A percentile compares a stretch with the other conserved stretches of the same genome.
These are phyloP conservation scores for Zymoseptoria ardabiliae DNA, from an alignment of 2,329 filamentous ascomycete genomes.

Conservation along the genomic window DNA sequence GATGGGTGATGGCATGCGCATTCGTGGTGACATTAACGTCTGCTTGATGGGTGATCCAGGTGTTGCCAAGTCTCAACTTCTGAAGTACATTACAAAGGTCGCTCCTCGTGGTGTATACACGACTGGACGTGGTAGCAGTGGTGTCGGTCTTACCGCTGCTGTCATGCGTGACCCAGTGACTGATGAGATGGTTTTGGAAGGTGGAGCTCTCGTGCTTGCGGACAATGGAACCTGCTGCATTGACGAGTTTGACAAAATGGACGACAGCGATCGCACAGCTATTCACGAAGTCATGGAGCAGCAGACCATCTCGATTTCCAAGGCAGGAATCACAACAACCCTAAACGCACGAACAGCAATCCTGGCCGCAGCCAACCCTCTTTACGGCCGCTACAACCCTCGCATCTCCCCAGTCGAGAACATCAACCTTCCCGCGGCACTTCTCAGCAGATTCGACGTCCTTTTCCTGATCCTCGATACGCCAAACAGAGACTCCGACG, in stretches of 20 bases:
- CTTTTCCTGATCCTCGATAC: slow-evolving; percentile 96
- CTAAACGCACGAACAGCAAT: slow-evolving; percentile 82
- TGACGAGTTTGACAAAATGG: slow-evolving; percentile 86
- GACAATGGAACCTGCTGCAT: slow-evolving; percentile 83
- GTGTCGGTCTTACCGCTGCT: slow-evolving; percentile 73
- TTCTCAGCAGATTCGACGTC: slow-evolving; percentile 94
- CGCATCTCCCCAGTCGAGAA: slow-evolving; percentile 96
- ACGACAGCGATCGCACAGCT: slow-evolving; percentile 72
- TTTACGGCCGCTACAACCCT: slow-evolving; percentile 97
- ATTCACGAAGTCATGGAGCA: slow-evolving; percentile 88
- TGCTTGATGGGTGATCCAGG: slow-evolving; percentile 98
- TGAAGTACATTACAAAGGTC: slow-evolving; percentile 98
- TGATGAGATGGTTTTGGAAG: slow-evolving; percentile 77
- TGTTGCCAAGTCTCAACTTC: slow-evolving; percentile 96
- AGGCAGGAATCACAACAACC: slow-evolving; percentile 92
- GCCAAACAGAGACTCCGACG: slow-evolving; percentile 79
- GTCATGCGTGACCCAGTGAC: slow-evolving; percentile 80
- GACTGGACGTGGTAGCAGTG: slow-evolving; percentile 71
- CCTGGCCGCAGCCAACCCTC: slow-evolving; percentile 88
- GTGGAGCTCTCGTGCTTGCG: slow-evolving; percentile 69
- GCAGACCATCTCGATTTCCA: slow-evolving; percentile 78
- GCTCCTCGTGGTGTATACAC: slow-evolving; percentile 87
- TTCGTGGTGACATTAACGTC: slow-evolving; percentile 97
- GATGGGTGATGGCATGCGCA: slow-evolving; percentile 97
- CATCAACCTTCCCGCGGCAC: slow-evolving; percentile 95